Evolutionary conservation across 2,329 filamentous ascomycete genomes (phyloP), one percentile per base, ranked within the genome.

Genomic region (Ilyonectria robusta): DNA sequence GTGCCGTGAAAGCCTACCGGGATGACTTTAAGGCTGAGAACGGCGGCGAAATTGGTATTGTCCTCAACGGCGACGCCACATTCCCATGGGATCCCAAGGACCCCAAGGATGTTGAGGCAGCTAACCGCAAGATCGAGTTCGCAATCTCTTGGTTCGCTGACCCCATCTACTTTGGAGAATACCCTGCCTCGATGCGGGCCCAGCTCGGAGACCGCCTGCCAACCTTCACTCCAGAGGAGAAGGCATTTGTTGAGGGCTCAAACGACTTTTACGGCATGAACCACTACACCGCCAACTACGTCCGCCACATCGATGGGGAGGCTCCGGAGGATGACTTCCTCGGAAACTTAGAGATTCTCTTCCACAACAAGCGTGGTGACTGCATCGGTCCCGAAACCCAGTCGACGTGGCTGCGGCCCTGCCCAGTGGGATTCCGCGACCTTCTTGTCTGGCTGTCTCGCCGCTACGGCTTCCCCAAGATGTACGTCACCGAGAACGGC

Each of bases 221-320:
- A 6, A 84, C 85, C 50, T 96, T 93, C 80, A 94, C 92, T 0
- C 81, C 86, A 0, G 92, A 93, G 72, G 93, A 97, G 78, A 80
- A 85, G 26, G 88, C 88, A 2, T 84, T 96, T n/a, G 90, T 97
- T 51, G 86, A 92, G 76, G 93, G 93, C n/a, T 94, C 91, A 78
- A 96, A 96, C 80, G 94, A 97, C 84, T 97, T 97, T 82, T 97
- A 97, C 81, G 94, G 93, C 80, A 95, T 95, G 93, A 97, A 97
- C 85, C 92, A 94, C 85, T 97, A 97, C 85, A 95, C 93, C 57
- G 92, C 93, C 77, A 93, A 96, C 85, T 97, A 93, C 83, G 91
- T 97, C 83, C 91, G 90, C 79, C 91, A 95, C 82, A 89, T 89
- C 76, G 86, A 87, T 8, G 87, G 86, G 7, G 82, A 86, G 54